These are phyloP conservation scores for Suillus weaverae DNA, from an alignment of 768 basidiomycete species.

Conservation along the genomic window DNA sequence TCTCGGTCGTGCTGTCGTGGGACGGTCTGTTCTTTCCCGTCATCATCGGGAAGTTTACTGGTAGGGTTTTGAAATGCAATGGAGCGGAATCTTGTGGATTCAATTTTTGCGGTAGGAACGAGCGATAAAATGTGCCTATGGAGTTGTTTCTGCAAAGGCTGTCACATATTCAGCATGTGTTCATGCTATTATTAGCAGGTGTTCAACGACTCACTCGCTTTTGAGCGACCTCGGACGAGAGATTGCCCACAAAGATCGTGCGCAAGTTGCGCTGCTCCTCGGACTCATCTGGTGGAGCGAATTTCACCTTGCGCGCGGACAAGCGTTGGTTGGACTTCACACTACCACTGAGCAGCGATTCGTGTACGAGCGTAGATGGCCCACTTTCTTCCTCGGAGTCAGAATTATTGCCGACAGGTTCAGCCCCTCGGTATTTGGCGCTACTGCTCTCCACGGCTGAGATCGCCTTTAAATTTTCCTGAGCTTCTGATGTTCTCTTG, in stretches of 20 bases:
- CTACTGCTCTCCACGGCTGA: neutral
- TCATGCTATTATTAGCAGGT: neutral
- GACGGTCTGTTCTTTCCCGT: constrained; percentile 30
- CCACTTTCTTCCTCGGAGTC: constrained; percentile 35
- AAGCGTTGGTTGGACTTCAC: constrained; percentile 32
- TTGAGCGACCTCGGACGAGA: constrained; percentile 74
- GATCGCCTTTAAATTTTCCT: neutral
- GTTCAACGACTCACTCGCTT: constrained; percentile 56
- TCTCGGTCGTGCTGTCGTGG: constrained; percentile 53
- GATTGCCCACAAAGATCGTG: constrained; percentile 91
- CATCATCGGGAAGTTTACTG: constrained; percentile 48
- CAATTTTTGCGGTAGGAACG: constrained; percentile 77
- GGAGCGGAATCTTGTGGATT: constrained; percentile 92
- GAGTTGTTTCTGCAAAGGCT: constrained; percentile 78
- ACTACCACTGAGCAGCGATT: constrained; percentile 43
- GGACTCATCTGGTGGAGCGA: constrained; percentile 69
- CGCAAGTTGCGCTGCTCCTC: constrained; percentile 70
- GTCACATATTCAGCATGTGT: constrained; percentile 11
- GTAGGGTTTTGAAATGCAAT: constrained; percentile 88
- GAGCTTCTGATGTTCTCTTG: neutral
- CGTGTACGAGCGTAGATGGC: constrained; percentile 56
- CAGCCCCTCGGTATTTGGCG: neutral
- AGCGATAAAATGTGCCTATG: constrained; percentile 73
- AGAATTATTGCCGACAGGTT: constrained; percentile 22
- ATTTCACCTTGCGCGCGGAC: constrained; percentile 41